Base-by-base conservation (phyloP, 2,329 filamentous ascomycete species). In the Cytospora piceicola region DNA sequence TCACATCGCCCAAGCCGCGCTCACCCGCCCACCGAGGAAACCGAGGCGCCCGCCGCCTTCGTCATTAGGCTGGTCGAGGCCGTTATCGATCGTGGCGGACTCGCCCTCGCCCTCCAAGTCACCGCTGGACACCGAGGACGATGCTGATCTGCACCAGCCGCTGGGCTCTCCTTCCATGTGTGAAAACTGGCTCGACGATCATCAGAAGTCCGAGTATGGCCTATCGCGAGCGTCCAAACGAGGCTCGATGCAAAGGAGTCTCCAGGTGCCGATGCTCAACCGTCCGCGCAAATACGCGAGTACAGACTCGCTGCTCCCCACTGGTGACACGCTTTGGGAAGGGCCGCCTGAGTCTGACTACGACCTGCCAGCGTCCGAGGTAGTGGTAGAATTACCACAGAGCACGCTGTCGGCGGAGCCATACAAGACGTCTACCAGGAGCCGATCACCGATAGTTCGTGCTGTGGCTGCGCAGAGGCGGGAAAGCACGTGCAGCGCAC, bases 11-110 rank as follows among this genome's bases (percentile, higher is more conserved):
- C 27, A 65, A 22, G 36, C 34, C 12, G 30, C 66, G 30, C n/a
- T 63, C 8, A 56, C 51, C n/a, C 73, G 74, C 56, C 53, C 68
- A 9, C 56, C 69, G 12, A 56, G 66, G 29, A 63, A 63, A 42
- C 64, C 54, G 12, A 60, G 79, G 56, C 78, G 77, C 46, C 75
- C 76, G 20, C 80, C 82, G 2, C 82, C 84, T 2, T 80, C 82
- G 1, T 77, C 80, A 0, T 73, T 86, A 49, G 74, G 79, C 30
- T 78, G 82, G 66, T 80, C 83, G 1, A 79, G 83, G 7, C 83
- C 84, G 1, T 74, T 87, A 12, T 87, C 85, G 1, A 80, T 84
- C 56, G 83, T 87, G 2, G 74, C 81, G 60, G 85, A 87, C 65
- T 80, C 84, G 55, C 83, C 83, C 0, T 84, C 84, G 0, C 82